Percentiles rank a stretch among this genome's conserved stretches.
Evolutionary conservation across 1,139 yeast species (phyloP).

Genomic region (Suhomyces guaymorum): DNA sequence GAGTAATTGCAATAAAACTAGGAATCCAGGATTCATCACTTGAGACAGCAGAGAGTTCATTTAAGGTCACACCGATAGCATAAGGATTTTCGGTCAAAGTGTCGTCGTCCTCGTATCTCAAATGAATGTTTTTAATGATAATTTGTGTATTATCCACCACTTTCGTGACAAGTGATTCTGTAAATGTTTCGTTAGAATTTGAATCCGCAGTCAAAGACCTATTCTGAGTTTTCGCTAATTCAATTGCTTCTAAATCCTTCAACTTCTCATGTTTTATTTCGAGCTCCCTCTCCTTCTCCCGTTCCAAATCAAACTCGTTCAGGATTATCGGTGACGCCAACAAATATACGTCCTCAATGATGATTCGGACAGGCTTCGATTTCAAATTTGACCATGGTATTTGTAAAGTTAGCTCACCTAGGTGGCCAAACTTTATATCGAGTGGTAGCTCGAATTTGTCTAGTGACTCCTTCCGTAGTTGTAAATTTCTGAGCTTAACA

Average conservation of each 20-base stretch:
- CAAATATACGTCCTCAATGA: constrained; percentile 85
- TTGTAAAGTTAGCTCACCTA: constrained; percentile 85
- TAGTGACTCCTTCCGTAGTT: constrained; percentile 78
- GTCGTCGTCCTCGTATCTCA: constrained; percentile 83
- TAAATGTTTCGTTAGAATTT: constrained; percentile 69
- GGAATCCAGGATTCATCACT: constrained; percentile 87
- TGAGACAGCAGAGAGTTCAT: constrained; percentile 88
- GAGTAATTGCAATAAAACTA: constrained; percentile 74
- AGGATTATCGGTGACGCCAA: constrained; percentile 71
- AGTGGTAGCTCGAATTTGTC: constrained; percentile 85
- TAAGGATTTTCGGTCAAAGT: constrained; percentile 71
- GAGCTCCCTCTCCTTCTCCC: constrained; percentile 64
- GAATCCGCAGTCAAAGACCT: constrained; percentile 44
- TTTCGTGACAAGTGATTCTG: constrained; percentile 84
- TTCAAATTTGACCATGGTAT: constrained; percentile 97
- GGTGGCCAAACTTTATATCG: constrained; percentile 86
- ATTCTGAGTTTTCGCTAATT: constrained; percentile 45
- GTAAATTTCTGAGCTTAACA: constrained; percentile 77
- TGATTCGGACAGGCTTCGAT: constrained; percentile 86
- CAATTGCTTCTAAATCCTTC: constrained; percentile 64
- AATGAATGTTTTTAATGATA: constrained; percentile 88
- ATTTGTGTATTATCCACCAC: constrained; percentile 91
- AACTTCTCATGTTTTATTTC: constrained; percentile 66
- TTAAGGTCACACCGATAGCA: constrained; percentile 77
- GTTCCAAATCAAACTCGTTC: constrained; percentile 59